Evolutionary conservation across 257 asterid species (phyloP), one percentile per base, ranked within the genome.

Genomic region (Nicotiana tabacum): DNA sequence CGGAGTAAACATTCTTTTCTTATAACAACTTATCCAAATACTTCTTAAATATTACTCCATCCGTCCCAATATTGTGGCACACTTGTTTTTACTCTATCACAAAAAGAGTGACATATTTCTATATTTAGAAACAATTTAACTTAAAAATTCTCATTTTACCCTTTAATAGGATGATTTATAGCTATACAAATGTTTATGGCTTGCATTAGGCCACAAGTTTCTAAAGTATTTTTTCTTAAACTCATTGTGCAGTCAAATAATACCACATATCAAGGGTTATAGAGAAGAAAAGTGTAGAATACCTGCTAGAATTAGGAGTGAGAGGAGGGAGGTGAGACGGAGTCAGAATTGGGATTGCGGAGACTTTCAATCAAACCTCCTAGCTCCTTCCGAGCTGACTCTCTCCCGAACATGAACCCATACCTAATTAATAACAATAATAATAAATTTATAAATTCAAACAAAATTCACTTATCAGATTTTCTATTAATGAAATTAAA

Each of bases 401-500:
- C 99, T 88, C 96, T 84, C 16, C 98, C 98, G 83, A 95, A 92
- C 97, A 94, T 92, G 87, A 92, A 95, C 18, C 97, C 99, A 57
- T 94, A 95, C 98, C 98, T 95, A 82, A 77, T 17, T 43, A 43
- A 8, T 43, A 43, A 43, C 48, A 85, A 69, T 3, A 48, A 17
- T 2, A n/a, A 62, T 1, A 74, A 37, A 67, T 12, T 16, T 51
- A 24, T 18, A 43, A 15, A 0, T 33, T 65, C 35, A 77, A 72
- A 27, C 56, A 58, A 33, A 51, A 62, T 2, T 27, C 29, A 65
- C 3, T 39, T 9, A 21, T 78, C 37, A 33, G 8, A 32, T 78
- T 58, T 11, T 12, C 60, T 37, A 9, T 37, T 69, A 4, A 9
- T 69, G 33, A 69, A 43, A 70, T 43, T 18, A 48, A 70, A 70